phyloP scores from a whole-genome alignment of 177 flowering plant genomes.

The Vitis hybrid region DNA sequence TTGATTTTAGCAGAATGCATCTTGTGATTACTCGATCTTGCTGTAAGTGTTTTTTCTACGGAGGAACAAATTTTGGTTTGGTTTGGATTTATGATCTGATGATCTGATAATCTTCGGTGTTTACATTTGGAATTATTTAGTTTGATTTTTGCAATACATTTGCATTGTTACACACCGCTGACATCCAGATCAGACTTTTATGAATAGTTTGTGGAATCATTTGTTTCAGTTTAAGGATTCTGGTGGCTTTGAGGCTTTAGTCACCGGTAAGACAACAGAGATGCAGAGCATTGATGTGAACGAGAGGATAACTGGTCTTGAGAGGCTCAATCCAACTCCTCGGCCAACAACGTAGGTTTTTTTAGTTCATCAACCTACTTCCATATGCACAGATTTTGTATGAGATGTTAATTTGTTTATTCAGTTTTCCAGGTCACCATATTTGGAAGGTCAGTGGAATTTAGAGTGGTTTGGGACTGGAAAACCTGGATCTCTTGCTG shows the following conservation, averaged over 20 bases:
- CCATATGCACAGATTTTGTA: background rate
- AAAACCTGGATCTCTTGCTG: constrained; percentile 69
- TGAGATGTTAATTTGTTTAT: constrained; percentile 25
- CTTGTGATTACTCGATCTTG: too few species aligned
- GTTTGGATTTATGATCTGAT: too few species aligned
- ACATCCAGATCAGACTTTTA: background rate
- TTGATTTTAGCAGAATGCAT: too few species aligned
- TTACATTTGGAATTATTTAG: too few species aligned
- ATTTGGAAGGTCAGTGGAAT: constrained; percentile 87
- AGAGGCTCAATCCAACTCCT: constrained; percentile 88
- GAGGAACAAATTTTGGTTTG: too few species aligned
- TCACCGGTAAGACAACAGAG: constrained; percentile 73
- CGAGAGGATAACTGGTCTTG: constrained; percentile 88
- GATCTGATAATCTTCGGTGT: too few species aligned
- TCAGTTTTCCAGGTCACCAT: constrained; percentile 75
- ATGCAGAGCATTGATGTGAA: constrained; percentile 84
- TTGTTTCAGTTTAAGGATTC: constrained; percentile 79
- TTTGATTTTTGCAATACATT: too few species aligned
- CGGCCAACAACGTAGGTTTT: constrained; percentile 84
- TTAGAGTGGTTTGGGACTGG: constrained; percentile 88
- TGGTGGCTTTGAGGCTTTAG: constrained; percentile 81
- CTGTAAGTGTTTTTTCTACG: too few species aligned
- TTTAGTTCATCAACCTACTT: constrained; percentile 10
- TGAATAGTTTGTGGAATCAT: background rate
- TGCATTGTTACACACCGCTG: too few species aligned